Evolutionary conservation across 1,284 basidiomycete genomes (phyloP), one percentile per base, ranked within the genome.

Genomic region (Cutaneotrichosporon sp.): DNA sequence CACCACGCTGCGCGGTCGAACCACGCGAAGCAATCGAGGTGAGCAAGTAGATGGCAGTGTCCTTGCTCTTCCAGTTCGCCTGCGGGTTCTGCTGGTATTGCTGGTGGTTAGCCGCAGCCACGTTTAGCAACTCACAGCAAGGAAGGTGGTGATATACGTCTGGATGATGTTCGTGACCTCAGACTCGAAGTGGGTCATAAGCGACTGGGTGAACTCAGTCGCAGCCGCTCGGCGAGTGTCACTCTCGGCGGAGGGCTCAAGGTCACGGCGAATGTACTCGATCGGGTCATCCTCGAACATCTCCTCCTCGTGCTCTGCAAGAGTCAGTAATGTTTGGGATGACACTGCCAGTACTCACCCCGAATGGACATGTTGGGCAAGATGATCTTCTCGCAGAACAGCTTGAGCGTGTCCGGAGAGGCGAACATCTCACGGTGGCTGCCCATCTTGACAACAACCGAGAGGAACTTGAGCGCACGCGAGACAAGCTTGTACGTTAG

Each of bases 201-300:
- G 83, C 0, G 94, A 90, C 60, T 92, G 88, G 9, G 97, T 85
- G 34, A 99, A 92, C 72, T 97, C 94, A 1, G 90, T 91, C 0
- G 94, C 95, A 0, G 95, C 91, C 68, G 95, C 92, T 45, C 97
- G 83, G 27, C 95, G 86, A 0, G 94, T 98, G 53, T 90, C 84
- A 54, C 79, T 82, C 63, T 84, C 84, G 73, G 66, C 75, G 1
- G 80, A 79, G 1, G 78, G 77, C 63, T 81, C 79, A 16, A 99
- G 82, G 75, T 98, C 95, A 31, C 92, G 84, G 20, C 94, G 87
- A 67, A 99, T 92, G 77, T 91, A 99, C 75, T 98, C 95, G 52
- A 95, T 86, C 0, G 95, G 95, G 69, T 97, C 94, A 66, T 99
- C 95, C 79, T 98, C 93, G 73, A 99, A 98, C 79, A 95, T 89